Conservation (phyloP, 257 asterid genomes). For the Forsythia suspensa region DNA sequence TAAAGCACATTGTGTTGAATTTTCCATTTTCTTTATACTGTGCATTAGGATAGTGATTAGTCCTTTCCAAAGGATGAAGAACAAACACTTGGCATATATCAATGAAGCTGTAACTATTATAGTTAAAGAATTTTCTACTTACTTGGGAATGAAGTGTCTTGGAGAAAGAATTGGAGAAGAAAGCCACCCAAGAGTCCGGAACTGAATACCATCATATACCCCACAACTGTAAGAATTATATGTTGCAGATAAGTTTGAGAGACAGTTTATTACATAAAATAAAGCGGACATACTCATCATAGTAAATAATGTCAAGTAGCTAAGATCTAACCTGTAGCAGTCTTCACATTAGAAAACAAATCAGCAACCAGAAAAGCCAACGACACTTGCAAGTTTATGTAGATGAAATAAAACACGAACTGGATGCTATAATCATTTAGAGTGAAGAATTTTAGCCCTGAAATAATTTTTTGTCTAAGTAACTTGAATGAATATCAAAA, state of each 20-base stretch:
- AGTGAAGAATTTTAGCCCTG: conserved; percentile 89
- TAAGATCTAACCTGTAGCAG: conserved; percentile 74
- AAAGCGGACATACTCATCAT: neutral
- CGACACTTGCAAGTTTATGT: conserved; percentile 88
- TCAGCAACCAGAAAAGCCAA: conserved; percentile 89
- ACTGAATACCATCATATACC: conserved; percentile 84
- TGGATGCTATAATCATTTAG: conserved; percentile 89
- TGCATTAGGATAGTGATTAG: neutral
- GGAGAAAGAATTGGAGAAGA: conserved; percentile 86
- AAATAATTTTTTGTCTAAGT: conserved; percentile 23
- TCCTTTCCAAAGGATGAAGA: neutral
- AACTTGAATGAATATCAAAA: conserved; percentile 12
- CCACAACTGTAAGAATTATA: conserved; percentile 69
- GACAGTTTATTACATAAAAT: conserved; percentile 1
- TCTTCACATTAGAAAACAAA: conserved; percentile 68
- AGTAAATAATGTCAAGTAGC: conserved; percentile 2
- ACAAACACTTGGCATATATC: neutral
- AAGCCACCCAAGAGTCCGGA: conserved; percentile 86
- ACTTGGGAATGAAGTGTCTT: conserved; percentile 90
- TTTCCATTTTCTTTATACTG: neutral
- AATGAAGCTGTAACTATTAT: conserved; percentile 6
- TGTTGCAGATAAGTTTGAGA: conserved; percentile 19
- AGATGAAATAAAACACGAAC: conserved; percentile 84
- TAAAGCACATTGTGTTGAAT: neutral
- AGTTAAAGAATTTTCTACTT: conserved; percentile 37